Base-by-base conservation (phyloP, 2,329 filamentous ascomycete species). In the Venturia nashicola region DNA sequence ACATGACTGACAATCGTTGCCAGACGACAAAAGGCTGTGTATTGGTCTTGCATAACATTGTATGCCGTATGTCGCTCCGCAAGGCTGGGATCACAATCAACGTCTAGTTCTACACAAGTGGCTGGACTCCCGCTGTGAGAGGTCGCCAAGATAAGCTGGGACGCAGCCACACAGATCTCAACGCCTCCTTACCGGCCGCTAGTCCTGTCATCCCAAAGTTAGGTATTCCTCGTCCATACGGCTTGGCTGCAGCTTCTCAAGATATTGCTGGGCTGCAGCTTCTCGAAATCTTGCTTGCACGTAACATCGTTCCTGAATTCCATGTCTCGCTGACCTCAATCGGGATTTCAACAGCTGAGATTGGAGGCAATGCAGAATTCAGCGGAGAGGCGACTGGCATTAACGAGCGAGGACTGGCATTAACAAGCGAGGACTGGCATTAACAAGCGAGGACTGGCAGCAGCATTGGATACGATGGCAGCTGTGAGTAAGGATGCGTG, bases 91-190 rank as follows among this genome's bases (percentile, higher is more conserved):
- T 18, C 51, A 32, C 27, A 27, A 27, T 36, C 6, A 27, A 57
- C 51, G 51, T 27, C 32, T 57, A 57, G n/a, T n/a, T n/a, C n/a
- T n/a, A n/a, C n/a, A 57, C 51, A 57, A 36, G 51, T 55, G 48
- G 48, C 48, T 55, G 48, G 20, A 6, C 48, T 36, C n/a, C 6
- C 16, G 48, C 48, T 55, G 23, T 55, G 48, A 34, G 27, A 34
- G 48, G 48, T 27, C 51, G 51, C 51, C 8, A 57, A 32, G 48
- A 54, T 54, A 54, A 54, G 48, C 48, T 54, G 48, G 23, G 11
- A 9, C n/a, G 44, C 44, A 54, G 48, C 48, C 48, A 54, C 48
- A 51, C 46, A 34, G 48, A 34, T 54, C 48, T 54, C 23, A 54
- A 34, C 48, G 48, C 23, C 48, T 32, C 20, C 48, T 55, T 34